Evolutionary conservation across 768 basidiomycete species (phyloP).

Genomic region (Phanerochaete sordida): DNA sequence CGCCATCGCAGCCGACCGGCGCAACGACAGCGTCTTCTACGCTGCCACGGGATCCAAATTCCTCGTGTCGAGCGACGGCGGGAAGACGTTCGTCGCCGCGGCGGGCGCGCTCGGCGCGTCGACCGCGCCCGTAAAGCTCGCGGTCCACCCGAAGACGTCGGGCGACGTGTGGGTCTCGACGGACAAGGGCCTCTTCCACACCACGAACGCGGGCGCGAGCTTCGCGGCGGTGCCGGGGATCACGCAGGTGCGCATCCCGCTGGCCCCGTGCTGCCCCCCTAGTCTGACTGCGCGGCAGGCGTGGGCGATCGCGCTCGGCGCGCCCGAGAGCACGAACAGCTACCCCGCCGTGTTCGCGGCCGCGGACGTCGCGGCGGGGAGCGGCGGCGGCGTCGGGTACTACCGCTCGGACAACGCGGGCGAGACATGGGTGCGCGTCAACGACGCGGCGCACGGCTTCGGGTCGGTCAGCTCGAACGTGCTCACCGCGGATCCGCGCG

Average conservation of each 20-base stretch:
- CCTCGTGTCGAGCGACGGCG: constrained; percentile 58
- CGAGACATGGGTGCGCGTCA: constrained; percentile 55
- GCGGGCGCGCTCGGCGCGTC: constrained; percentile 43
- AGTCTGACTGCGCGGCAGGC: constrained; percentile 32
- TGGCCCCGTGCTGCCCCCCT: neutral
- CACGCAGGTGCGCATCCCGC: constrained; percentile 10
- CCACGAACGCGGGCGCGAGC: constrained; percentile 45
- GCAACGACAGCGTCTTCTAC: constrained; percentile 54
- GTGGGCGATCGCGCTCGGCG: constrained; percentile 58
- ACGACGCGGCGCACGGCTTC: constrained; percentile 56
- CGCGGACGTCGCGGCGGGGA: constrained; percentile 34
- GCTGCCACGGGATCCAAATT: constrained; percentile 52
- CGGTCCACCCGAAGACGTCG: constrained; percentile 48
- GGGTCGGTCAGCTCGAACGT: constrained; percentile 45
- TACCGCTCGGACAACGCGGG: constrained; percentile 57
- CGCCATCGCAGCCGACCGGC: constrained; percentile 62
- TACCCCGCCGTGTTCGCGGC: constrained; percentile 56
- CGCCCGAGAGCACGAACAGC: constrained; percentile 40
- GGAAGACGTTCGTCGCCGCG: constrained; percentile 44
- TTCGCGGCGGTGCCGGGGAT: constrained; percentile 47
- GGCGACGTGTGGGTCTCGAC: constrained; percentile 68
- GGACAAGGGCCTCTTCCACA: constrained; percentile 55
- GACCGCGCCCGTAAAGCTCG: constrained; percentile 46
- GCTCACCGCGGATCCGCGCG: constrained; percentile 49
- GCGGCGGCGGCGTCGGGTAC: constrained; percentile 40